These are phyloP conservation scores for Cystoderma amianthinum DNA, from an alignment of 768 basidiomycete genomes.

Conservation along the genomic window DNA sequence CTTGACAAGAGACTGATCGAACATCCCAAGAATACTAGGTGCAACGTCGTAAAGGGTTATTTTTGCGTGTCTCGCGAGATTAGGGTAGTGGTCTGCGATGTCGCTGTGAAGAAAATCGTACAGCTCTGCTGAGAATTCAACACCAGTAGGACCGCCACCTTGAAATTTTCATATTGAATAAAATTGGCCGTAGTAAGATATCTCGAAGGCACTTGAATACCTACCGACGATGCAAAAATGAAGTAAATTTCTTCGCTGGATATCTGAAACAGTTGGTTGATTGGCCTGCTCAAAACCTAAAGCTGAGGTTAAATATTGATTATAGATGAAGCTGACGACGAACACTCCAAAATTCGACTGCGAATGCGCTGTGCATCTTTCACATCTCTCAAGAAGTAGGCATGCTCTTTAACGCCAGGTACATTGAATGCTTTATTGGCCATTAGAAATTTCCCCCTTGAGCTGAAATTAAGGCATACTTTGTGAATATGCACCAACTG, in stretches of 20 bases:
- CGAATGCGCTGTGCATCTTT: slow-evolving; percentile 69
- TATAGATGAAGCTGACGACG: slow-evolving; percentile 6
- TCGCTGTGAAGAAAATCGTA: slow-evolving; percentile 73
- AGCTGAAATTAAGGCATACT: slow-evolving; percentile 35
- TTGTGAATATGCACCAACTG: slow-evolving; percentile 82
- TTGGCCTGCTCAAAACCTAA: slow-evolving; percentile 81
- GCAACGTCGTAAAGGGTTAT: slow-evolving; percentile 85
- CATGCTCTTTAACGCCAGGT: slow-evolving; percentile 76
- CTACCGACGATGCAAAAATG: slow-evolving; percentile 84
- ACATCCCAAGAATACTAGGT: slow-evolving; percentile 64
- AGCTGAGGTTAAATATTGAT: background rate
- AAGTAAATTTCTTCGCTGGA: slow-evolving; percentile 67
- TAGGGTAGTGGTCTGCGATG: slow-evolving; percentile 52
- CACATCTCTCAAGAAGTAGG: slow-evolving; percentile 78
- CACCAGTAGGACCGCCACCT: slow-evolving; percentile 77
- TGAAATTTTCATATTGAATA: no score
- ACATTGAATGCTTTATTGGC: slow-evolving; percentile 49
- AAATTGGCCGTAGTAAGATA: no score
- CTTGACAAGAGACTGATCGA: slow-evolving; percentile 62
- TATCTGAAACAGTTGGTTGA: slow-evolving; percentile 70
- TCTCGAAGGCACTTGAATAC: no score
- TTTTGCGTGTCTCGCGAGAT: slow-evolving; percentile 52
- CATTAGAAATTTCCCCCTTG: slow-evolving; percentile 2
- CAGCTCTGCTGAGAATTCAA: slow-evolving; percentile 81
- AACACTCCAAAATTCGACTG: slow-evolving; percentile 68